A percentile compares a stretch with the other conserved stretches of the same genome.
Evolutionary conservation across 2,329 filamentous ascomycete species (phyloP).

Genomic region (Penicillium capsulatum): DNA sequence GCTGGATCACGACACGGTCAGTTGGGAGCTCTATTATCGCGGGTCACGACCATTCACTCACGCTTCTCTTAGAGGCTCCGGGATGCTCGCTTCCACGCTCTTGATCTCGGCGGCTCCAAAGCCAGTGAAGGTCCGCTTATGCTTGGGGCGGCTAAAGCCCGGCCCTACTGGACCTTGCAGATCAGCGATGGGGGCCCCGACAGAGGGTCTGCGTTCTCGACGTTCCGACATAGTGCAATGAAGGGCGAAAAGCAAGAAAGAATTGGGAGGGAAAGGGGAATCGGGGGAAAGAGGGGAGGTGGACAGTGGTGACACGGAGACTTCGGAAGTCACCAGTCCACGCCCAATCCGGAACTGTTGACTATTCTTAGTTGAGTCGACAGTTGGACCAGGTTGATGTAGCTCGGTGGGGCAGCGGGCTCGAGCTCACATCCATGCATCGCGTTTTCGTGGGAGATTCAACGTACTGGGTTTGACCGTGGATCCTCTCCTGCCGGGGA

Average conservation of each 20-base stretch:
- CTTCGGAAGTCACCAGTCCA: too few species aligned
- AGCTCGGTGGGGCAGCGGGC: too few species aligned
- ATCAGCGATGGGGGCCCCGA: slow-evolving; percentile 76
- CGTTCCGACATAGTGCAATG: slow-evolving; percentile 24
- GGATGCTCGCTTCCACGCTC: slow-evolving; percentile 83
- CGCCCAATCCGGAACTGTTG: too few species aligned
- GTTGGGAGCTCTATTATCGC: slow-evolving; percentile 6
- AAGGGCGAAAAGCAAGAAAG: not conserved
- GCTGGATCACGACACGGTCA: slow-evolving; percentile 32
- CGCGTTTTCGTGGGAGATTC: too few species aligned
- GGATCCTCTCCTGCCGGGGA: too few species aligned
- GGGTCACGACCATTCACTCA: slow-evolving; percentile 51
- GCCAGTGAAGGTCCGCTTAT: slow-evolving; percentile 94
- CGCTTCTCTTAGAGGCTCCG: slow-evolving; percentile 78
- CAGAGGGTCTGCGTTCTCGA: slow-evolving; percentile 76
- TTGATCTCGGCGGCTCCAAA: slow-evolving; percentile 91
- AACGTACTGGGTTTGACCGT: too few species aligned
- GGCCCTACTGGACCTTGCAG: slow-evolving; percentile 83
- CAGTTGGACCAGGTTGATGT: too few species aligned
- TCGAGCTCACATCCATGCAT: too few species aligned
- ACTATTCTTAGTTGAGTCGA: not conserved
- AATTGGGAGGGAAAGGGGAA: not conserved
- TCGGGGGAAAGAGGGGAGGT: not conserved
- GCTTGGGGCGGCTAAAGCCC: slow-evolving; percentile 83
- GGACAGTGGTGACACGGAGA: too few species aligned